Evolutionary conservation across 106 monocot species (phyloP).

Genomic region (Allium cepa): DNA sequence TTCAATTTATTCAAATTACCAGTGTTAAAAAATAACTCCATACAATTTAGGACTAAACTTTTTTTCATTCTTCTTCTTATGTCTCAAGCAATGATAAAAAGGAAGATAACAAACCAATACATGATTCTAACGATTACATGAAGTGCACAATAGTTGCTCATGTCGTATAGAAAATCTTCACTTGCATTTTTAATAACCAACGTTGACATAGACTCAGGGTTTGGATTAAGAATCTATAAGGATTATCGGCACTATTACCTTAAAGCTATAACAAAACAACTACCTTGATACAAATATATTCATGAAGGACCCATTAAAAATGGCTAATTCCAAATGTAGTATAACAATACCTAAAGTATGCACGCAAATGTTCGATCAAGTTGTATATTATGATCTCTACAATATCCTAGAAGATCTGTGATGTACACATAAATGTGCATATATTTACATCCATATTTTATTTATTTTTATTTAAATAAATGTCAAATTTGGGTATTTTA

Average conservation of each 20-base stretch:
- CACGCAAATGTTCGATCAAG: slow-evolving; percentile 93
- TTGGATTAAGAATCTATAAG: slow-evolving; percentile 90
- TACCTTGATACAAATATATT: not conserved
- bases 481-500: no score
- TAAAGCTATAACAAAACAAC: not conserved
- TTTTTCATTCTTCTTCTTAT: no score
- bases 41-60: no score
- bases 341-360: slow-evolving; percentile 85
- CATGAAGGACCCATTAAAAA: not conserved
- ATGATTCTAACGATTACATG: slow-evolving; percentile 38
- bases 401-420: slow-evolving; percentile 83
- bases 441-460: no score
- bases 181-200: slow-evolving; percentile 89
- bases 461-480: no score
- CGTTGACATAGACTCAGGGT: slow-evolving; percentile 96
- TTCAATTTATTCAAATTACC: no score
- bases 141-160: slow-evolving; percentile 97
- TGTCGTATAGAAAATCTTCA: slow-evolving; percentile 80
- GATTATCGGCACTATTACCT: not conserved
- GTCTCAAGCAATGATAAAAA: no score
- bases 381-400: slow-evolving; percentile 68
- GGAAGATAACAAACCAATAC: not conserved
- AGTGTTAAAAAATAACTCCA: no score
- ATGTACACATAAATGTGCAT: no score
- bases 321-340: not conserved